Conservation (phyloP, 345 rosid genomes). For the Lepidium didymum region DNA sequence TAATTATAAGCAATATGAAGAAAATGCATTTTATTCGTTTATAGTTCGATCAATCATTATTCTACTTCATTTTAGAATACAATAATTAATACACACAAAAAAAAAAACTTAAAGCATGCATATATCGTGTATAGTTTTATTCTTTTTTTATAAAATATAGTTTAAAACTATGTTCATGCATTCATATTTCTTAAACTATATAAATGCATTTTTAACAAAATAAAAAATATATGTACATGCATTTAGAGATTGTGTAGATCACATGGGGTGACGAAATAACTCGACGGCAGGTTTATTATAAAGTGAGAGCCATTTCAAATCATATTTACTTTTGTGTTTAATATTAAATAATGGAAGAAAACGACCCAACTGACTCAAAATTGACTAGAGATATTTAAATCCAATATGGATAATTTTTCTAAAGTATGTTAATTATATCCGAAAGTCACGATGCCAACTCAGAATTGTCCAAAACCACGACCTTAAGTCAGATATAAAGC, state of each 20-base stretch:
- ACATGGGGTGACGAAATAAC: conserved; percentile 23
- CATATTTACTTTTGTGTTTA: neutral
- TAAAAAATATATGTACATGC: neutral
- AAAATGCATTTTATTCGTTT: no score
- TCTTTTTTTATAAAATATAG: neutral
- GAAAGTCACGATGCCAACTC: conserved; percentile 46
- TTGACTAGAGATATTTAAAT: no score
- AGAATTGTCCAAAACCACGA: conserved; percentile 35
- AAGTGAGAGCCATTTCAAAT: conserved; percentile 11
- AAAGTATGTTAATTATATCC: conserved; percentile 25
- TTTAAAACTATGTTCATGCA: neutral
- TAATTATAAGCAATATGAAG: no score
- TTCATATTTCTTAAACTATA: no score
- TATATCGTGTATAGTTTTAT: neutral
- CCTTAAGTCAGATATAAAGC: neutral
- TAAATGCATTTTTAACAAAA: no score
- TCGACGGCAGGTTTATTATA: neutral
- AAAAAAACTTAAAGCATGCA: neutral
- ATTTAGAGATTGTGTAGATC: conserved; percentile 10
- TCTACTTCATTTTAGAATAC: neutral
- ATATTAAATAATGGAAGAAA: no score
- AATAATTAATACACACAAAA: neutral
- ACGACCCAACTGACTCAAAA: no score
- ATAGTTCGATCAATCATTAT: no score
- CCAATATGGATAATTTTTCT: no score